Percentiles rank a stretch among this genome's conserved stretches.
Conservation (phyloP, 2,329 filamentous ascomycete genomes). For the Aspergillus flavus region DNA sequence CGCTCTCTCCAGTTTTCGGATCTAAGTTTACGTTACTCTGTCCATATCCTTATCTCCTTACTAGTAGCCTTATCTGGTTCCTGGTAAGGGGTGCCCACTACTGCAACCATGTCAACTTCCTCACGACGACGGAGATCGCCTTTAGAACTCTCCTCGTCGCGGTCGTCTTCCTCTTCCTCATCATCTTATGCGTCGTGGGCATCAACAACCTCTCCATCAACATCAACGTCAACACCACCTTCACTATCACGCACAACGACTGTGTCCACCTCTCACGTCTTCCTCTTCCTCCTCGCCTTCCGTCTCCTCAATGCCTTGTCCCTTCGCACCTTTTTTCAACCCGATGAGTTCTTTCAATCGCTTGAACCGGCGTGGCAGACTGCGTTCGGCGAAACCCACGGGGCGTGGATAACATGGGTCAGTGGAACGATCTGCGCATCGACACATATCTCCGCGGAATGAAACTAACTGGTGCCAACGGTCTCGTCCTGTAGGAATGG, state of each 20-base stretch:
- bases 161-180: constrained; percentile 2
- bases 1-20: not conserved
- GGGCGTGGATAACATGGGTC: constrained; percentile 97
- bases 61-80: not conserved
- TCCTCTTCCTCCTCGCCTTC: constrained; percentile 60
- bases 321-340: constrained; percentile 91
- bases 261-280: constrained; percentile 23
- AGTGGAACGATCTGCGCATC: constrained; percentile 30
- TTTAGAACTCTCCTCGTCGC: not conserved
- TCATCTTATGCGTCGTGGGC: not conserved
- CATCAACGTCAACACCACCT: not conserved
- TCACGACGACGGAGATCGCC: not conserved
- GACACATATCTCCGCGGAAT: not conserved
- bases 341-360: constrained; percentile 95
- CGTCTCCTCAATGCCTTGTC: constrained; percentile 79
- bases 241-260: not conserved
- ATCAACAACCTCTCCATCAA: constrained; percentile 8
- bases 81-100: not conserved
- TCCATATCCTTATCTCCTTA: not conserved
- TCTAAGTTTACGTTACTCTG: not conserved
- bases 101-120: constrained; percentile 7
- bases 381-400: constrained; percentile 74
- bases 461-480: not conserved
- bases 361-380: constrained; percentile 92
- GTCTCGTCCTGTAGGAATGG: constrained; percentile 73